These are phyloP conservation scores for Stereocaulon alpinum DNA, from an alignment of 495 filamentous ascomycete species.

Conservation along the genomic window DNA sequence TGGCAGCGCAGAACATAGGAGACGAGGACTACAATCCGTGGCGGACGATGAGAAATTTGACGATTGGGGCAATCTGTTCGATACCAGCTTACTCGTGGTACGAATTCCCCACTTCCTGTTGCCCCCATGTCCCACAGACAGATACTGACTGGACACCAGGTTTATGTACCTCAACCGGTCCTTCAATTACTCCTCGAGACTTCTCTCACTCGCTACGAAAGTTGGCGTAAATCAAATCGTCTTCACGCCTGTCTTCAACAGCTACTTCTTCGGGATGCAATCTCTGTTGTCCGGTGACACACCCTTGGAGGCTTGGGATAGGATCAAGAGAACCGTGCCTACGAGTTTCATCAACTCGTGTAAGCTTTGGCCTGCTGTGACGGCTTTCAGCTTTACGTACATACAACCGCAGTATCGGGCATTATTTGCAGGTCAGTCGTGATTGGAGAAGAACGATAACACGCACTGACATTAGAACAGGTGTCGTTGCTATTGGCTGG, in stretches of 20 bases:
- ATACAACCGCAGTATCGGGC: slow-evolving; percentile 66
- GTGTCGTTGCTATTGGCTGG: slow-evolving; percentile 72
- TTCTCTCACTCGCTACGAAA: slow-evolving; percentile 60
- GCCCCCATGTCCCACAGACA: neutral
- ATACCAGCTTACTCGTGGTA: slow-evolving; percentile 78
- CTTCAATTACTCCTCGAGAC: slow-evolving; percentile 70
- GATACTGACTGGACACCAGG: slow-evolving; percentile 34
- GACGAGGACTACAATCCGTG: slow-evolving; percentile 55
- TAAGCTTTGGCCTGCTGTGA: slow-evolving; percentile 87
- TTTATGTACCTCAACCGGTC: slow-evolving; percentile 68
- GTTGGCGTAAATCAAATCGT: slow-evolving; percentile 69
- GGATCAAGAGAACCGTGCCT: slow-evolving; percentile 66
- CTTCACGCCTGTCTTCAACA: slow-evolving; percentile 84
- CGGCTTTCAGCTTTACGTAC: slow-evolving; percentile 78
- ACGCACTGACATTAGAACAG: neutral
- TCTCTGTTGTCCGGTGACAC: slow-evolving; percentile 49
- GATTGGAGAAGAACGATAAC: too few relatives aligned
- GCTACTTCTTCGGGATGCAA: slow-evolving; percentile 87
- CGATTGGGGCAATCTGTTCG: slow-evolving; percentile 58
- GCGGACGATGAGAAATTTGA: slow-evolving; percentile 58
- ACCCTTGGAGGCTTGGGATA: slow-evolving; percentile 51
- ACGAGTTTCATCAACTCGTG: slow-evolving; percentile 64
- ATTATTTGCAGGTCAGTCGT: slow-evolving; percentile 46
- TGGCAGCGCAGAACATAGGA: slow-evolving; percentile 56
- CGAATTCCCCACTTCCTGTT: neutral